Base-by-base conservation (phyloP, 768 basidiomycete genomes). In the Mycena latifolia region DNA sequence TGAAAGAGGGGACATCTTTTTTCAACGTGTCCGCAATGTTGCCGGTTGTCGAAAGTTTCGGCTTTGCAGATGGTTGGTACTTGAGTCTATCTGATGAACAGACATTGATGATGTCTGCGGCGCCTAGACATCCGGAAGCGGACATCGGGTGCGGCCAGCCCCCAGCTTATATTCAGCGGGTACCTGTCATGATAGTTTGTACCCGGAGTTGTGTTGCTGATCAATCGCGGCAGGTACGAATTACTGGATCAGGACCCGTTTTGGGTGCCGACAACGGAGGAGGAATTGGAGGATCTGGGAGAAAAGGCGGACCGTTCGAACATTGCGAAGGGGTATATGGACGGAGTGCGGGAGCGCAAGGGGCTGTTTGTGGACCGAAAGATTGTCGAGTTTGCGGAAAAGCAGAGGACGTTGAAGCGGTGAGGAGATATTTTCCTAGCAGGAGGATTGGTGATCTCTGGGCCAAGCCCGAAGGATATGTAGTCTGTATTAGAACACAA, bases 251-350 rank as follows among this genome's bases (percentile, higher is more conserved):
- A 91, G 71, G 95, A 98, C 81, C 96, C 96, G 8, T 98, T 96
- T 81, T 98, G 96, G 96, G 95, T 98, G 4, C 96, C 96, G 0
- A 96, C 95, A 20, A 98, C 97, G 0, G 94, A 96, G 72, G 96
- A 98, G 74, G 97, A 99, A 69, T 81, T 99, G 43, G 97, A 99
- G 76, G 97, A 99, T 76, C 82, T 99, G 12, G 98, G 98, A 50
- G 95, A 97, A 76, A 98, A 99, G 77, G 91, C 97, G 0, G 98
- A 99, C 75, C 83, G 94, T 55, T 86, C 88, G 14, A 99, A 99
- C 77, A 81, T 98, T n/a, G 98, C 97, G 0, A 95, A 95, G 73
- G 86, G 81, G 20, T 99, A 98, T 71, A 92, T 98, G 89, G 96
- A 99, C 70, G 83, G 78, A 0, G 97, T 98, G 31, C 86, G 97